These are phyloP conservation scores for Diaporthe nobilis DNA, from an alignment of 2,329 filamentous ascomycete species.

Conservation along the genomic window DNA sequence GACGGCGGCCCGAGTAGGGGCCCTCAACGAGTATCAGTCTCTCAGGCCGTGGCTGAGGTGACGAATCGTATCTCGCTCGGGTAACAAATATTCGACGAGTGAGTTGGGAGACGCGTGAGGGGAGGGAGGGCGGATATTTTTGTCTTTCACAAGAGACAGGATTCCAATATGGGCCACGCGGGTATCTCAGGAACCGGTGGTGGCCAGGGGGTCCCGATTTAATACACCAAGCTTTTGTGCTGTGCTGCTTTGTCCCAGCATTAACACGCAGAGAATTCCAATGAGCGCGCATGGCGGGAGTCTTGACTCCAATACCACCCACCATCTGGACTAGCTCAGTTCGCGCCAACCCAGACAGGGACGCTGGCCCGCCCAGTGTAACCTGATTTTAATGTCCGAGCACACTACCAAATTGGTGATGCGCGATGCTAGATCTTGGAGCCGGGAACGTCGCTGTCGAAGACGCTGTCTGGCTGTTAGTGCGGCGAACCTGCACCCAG, in stretches of 20 bases:
- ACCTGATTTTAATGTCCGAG: conserved; percentile 28
- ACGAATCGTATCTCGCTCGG: neutral
- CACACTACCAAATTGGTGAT: conserved; percentile 21
- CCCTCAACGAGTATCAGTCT: conserved; percentile 22
- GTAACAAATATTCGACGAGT: neutral
- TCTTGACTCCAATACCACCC: conserved; percentile 19
- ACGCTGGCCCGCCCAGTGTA: conserved; percentile 24
- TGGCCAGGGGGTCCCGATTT: conserved; percentile 23
- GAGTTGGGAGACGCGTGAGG: neutral
- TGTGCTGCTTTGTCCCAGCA: conserved; percentile 1
- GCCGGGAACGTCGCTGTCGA: conserved; percentile 1
- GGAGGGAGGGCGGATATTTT: neutral
- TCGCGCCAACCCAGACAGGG: conserved; percentile 18
- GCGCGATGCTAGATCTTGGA: conserved; percentile 25
- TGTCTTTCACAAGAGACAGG: neutral
- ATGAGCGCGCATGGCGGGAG: conserved; percentile 22
- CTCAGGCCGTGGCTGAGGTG: conserved; percentile 12
- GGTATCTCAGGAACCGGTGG: conserved; percentile 17
- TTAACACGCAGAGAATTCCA: conserved; percentile 19
- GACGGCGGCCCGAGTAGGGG: conserved; percentile 8
- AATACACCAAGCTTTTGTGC: conserved; percentile 24
- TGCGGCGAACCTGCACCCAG: conserved; percentile 5
- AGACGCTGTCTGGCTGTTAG: neutral
- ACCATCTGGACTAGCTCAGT: conserved; percentile 20
- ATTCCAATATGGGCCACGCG: neutral